Evolutionary conservation across 345 rosid species (phyloP).

Genomic region (Dipteronia dyeriana): DNA sequence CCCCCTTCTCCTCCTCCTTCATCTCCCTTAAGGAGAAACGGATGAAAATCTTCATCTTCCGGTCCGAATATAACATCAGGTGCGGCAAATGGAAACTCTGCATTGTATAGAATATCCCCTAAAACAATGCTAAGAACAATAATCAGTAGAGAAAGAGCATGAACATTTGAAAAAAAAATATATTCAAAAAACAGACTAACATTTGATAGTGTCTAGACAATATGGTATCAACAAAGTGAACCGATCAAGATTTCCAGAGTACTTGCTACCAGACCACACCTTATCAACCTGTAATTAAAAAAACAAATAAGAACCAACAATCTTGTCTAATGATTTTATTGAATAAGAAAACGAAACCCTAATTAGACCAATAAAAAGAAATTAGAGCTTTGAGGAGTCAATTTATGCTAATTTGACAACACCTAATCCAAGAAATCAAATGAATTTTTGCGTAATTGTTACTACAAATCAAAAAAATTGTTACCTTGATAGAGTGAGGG

Average conservation of each 20-base stretch:
- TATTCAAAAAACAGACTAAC: constrained; percentile 43
- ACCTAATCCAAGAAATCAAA: background rate
- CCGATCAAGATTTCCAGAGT: constrained; percentile 66
- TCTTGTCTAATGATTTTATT: background rate
- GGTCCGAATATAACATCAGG: constrained; percentile 88
- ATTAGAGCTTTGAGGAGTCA: background rate
- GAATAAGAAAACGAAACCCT: constrained; percentile 18
- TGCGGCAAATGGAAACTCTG: constrained; percentile 65
- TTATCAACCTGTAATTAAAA: constrained; percentile 68
- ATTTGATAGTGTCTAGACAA: constrained; percentile 77
- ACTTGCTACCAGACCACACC: constrained; percentile 77
- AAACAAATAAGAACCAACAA: constrained; percentile 8
- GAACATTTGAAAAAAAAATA: background rate
- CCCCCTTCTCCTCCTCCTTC: constrained; percentile 48
- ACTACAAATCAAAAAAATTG: background rate
- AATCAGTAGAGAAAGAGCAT: background rate
- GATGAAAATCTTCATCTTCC: constrained; percentile 77
- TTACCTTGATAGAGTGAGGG: constrained; percentile 64
- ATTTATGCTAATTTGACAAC: background rate
- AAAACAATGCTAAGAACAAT: constrained; percentile 16
- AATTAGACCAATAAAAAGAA: background rate
- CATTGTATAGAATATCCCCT: constrained; percentile 94
- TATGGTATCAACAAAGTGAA: constrained; percentile 88
- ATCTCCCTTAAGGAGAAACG: constrained; percentile 31
- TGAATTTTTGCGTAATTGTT: background rate